A percentile compares a stretch with the other conserved stretches of the same genome.
Conservation (phyloP, 1,284 basidiomycete species). For the Ceratobasidium sp. region DNA sequence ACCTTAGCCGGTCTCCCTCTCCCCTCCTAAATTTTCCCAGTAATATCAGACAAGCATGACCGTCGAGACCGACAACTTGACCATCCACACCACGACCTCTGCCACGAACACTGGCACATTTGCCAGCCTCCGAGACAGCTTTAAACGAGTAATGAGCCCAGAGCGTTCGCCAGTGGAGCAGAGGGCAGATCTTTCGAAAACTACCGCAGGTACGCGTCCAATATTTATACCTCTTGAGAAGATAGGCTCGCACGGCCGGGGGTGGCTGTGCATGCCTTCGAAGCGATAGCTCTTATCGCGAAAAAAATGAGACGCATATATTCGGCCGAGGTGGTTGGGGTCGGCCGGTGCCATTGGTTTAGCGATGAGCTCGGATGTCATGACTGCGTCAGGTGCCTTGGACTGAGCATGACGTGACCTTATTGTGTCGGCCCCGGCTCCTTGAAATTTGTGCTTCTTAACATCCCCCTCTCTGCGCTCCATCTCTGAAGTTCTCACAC, state of each 20-base stretch:
- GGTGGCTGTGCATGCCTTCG: conserved; percentile 35
- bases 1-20: not conserved
- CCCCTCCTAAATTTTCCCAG: not conserved
- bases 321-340: conserved; percentile 36
- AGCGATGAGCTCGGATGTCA: conserved; percentile 25
- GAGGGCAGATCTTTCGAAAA: conserved; percentile 1
- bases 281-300: conserved; percentile 7
- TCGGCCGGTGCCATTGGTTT: conserved; percentile 16
- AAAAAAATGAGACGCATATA: conserved; percentile 31
- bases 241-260: conserved; percentile 29
- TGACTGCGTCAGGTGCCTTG: conserved; percentile 29
- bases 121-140: conserved; percentile 35
- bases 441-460: conserved; percentile 38
- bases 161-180: conserved; percentile 24
- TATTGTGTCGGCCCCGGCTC: conserved; percentile 30
- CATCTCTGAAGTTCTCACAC: conserved; percentile 18
- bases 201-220: conserved; percentile 17
- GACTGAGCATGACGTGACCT: conserved; percentile 21
- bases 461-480: conserved; percentile 1
- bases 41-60: conserved; percentile 21
- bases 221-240: conserved; percentile 28
- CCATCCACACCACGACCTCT: not conserved
- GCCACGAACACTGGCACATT: conserved; percentile 7
- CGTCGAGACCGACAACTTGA: conserved; percentile 33
- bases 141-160: conserved; percentile 41